These are phyloP conservation scores for Tulasnella sp. DNA, from an alignment of 768 basidiomycete species.

Conservation along the genomic window DNA sequence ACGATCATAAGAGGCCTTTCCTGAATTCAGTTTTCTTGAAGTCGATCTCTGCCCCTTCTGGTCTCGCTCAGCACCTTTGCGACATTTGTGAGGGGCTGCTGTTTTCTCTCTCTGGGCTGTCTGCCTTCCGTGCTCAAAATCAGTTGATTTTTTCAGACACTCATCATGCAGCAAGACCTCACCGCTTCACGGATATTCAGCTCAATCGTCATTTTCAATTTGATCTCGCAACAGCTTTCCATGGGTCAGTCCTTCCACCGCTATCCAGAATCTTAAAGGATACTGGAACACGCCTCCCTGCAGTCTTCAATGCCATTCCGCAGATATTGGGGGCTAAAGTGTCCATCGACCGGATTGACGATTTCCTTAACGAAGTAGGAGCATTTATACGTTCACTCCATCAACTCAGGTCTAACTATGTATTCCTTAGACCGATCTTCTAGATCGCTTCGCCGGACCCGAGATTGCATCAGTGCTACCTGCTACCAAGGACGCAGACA, in stretches of 20 bases:
- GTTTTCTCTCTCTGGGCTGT: too few relatives aligned
- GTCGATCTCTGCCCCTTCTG: constrained; percentile 48
- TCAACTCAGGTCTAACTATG: too few relatives aligned
- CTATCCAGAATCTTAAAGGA: too few relatives aligned
- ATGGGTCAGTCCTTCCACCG: constrained; percentile 1
- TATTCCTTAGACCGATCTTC: constrained; percentile 25
- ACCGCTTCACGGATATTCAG: constrained; percentile 34
- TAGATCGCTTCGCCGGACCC: constrained; percentile 23
- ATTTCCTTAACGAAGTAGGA: constrained; percentile 36
- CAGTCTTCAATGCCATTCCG: constrained; percentile 28
- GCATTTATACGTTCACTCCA: constrained; percentile 14
- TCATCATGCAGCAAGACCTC: constrained; percentile 31
- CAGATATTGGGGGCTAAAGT: constrained; percentile 39
- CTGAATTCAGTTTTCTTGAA: background rate
- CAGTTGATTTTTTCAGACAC: too few relatives aligned
- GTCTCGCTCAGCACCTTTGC: constrained; percentile 56
- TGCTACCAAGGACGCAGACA: constrained; percentile 12
- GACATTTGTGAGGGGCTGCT: too few relatives aligned
- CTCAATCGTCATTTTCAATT: constrained; percentile 49
- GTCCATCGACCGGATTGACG: constrained; percentile 47
- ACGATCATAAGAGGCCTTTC: background rate
- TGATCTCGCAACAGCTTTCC: constrained; percentile 37
- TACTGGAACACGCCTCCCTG: constrained; percentile 27
- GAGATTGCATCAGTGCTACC: constrained; percentile 13
- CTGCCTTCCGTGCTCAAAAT: too few relatives aligned